Evolutionary conservation across 371 early-diverging fungal species (phyloP).

Genomic region (Actinomortierella wolfii): DNA sequence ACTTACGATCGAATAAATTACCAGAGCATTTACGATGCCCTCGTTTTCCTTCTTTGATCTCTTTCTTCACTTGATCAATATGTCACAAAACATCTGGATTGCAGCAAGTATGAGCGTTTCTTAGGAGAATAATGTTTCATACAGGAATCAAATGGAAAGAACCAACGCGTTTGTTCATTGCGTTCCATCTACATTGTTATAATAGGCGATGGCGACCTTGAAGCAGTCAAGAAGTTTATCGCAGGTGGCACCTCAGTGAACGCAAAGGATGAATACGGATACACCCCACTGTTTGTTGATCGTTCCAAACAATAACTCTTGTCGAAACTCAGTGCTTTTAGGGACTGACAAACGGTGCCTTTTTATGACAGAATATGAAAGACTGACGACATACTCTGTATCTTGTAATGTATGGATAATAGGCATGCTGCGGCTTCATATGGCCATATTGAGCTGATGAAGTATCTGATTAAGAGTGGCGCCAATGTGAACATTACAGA

Average conservation of each 20-base stretch:
- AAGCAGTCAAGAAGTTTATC: slow-evolving; percentile 48
- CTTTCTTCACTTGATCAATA: slow-evolving; percentile 3
- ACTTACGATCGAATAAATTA: too few relatives aligned
- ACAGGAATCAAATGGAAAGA: too few relatives aligned
- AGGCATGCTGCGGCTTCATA: slow-evolving; percentile 78
- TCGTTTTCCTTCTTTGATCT: background rate
- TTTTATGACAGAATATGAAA: too few relatives aligned
- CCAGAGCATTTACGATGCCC: too few relatives aligned
- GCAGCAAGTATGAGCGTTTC: slow-evolving; percentile 40
- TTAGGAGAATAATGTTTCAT: too few relatives aligned
- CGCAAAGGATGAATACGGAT: slow-evolving; percentile 73
- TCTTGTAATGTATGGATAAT: too few relatives aligned
- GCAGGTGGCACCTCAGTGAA: slow-evolving; percentile 57
- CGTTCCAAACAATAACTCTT: too few relatives aligned
- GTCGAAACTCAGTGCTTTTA: too few relatives aligned
- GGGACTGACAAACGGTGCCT: too few relatives aligned
- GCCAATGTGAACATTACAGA: slow-evolving; percentile 77
- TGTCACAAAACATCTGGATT: slow-evolving; percentile 47
- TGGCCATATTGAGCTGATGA: slow-evolving; percentile 59
- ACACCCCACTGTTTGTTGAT: slow-evolving; percentile 67
- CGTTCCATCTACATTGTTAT: background rate
- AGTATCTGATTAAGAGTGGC: slow-evolving; percentile 54
- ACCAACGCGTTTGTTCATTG: background rate
- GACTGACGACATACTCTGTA: too few relatives aligned
- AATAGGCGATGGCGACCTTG: slow-evolving; percentile 49